A percentile compares a stretch with the other conserved stretches of the same genome.
Evolutionary conservation across 2,329 filamentous ascomycete genomes (phyloP).

Genomic region (Ceratocystis cubensis): DNA sequence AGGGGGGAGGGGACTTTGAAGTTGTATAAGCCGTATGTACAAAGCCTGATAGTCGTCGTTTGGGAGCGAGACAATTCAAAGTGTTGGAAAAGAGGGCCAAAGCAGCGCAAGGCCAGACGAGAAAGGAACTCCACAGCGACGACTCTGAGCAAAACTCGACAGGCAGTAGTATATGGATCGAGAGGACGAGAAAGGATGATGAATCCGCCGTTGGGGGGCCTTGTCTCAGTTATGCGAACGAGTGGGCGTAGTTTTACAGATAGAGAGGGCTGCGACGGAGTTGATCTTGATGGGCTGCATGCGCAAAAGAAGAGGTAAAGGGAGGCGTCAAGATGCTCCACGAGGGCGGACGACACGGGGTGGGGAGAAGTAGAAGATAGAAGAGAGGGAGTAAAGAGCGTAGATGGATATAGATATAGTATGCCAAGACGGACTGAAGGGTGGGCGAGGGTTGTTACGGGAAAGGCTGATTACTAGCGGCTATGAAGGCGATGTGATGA

Average conservation of each 20-base stretch:
- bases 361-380: background rate
- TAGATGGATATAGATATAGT: background rate
- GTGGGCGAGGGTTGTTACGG: background rate
- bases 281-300: background rate
- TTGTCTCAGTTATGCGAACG: background rate
- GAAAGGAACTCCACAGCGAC: background rate
- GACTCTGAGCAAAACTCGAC: background rate
- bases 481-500: background rate
- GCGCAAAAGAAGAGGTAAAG: constrained; percentile 10
- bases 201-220: background rate
- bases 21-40: background rate
- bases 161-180: background rate
- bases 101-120: background rate
- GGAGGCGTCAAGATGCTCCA: background rate
- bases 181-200: background rate
- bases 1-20: background rate
- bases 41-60: background rate
- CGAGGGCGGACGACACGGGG: background rate
- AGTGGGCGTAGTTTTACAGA: background rate
- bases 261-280: background rate
- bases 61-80: background rate
- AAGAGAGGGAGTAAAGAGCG: background rate
- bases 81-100: background rate
- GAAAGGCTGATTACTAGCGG: background rate
- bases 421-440: background rate